phyloP scores from a whole-genome alignment of 495 filamentous ascomycete genomes.

The Daldinia grandis region DNA sequence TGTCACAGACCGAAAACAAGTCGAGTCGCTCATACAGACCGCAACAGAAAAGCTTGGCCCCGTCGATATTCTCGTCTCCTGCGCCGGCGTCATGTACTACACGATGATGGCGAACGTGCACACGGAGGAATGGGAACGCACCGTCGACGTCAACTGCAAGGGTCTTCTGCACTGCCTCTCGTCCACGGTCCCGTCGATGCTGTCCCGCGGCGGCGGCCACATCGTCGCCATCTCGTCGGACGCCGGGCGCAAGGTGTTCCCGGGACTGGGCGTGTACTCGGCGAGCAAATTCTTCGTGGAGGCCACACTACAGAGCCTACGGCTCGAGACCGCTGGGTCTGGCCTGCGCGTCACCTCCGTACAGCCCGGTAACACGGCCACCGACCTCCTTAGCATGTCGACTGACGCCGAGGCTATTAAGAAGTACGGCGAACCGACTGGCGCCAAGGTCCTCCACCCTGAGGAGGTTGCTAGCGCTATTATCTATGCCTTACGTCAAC shows the following conservation, averaged over 20 bases:
- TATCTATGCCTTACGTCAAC: conserved; percentile 69
- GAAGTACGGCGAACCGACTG: conserved; percentile 72
- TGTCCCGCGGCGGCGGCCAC: conserved; percentile 64
- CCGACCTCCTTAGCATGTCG: conserved; percentile 69
- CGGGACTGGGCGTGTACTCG: conserved; percentile 75
- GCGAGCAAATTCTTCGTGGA: conserved; percentile 79
- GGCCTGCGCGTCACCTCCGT: conserved; percentile 71
- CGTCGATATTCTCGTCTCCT: conserved; percentile 72
- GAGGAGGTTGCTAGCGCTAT: conserved; percentile 71
- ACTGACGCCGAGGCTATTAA: conserved; percentile 73
- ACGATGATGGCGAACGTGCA: conserved; percentile 75
- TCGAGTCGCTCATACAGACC: conserved; percentile 62
- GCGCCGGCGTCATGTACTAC: conserved; percentile 79
- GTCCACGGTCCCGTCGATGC: conserved; percentile 68
- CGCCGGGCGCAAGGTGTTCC: conserved; percentile 75
- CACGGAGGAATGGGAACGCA: conserved; percentile 72
- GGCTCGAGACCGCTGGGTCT: conserved; percentile 70
- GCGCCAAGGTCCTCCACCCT: conserved; percentile 69
- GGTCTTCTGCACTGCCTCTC: conserved; percentile 70
- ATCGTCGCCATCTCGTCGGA: conserved; percentile 76
- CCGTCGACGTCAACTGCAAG: conserved; percentile 77
- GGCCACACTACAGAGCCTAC: conserved; percentile 70
- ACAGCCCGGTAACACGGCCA: conserved; percentile 72
- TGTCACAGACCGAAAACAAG: conserved; percentile 64
- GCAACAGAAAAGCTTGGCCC: conserved; percentile 66